Evolutionary conservation across 2,329 filamentous ascomycete species (phyloP), one percentile per base, ranked within the genome.

Genomic region (Aspergillus proliferans): DNA sequence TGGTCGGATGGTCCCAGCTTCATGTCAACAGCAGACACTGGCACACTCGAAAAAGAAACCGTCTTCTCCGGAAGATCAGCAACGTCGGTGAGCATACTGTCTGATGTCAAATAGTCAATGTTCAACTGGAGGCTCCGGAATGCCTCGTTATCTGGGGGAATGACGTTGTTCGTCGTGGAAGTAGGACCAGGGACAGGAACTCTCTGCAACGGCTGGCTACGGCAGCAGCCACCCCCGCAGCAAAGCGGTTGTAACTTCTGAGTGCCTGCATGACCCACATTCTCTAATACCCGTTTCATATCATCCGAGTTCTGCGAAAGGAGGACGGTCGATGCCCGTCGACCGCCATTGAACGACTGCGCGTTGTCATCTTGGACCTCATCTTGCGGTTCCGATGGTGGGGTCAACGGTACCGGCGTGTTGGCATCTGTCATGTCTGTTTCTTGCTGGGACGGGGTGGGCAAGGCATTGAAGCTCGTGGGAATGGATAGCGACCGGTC

Each of bases 51-150:
- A 65, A 95, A 81, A 3, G 83, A 86, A 34, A 90, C 79, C 0
- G 80, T 92, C 70, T 87, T 84, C 47, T 85, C 80, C 1, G 91
- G 90, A 44, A 95, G 66, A 6, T 86, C 82, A 47, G 81, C 76
- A 21, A 91, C 72, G 58, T 83, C 84, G 38, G 84, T 88, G 52
- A 97, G 75, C 15, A 79, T 76, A 45, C 83, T 88, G 53, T 83
- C 77, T 51, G 83, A 71, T 5, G 85, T 86, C 47, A 97, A 82
- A 28, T 84, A 79, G 49, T 83, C 83, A 52, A 97, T 78, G 59
- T 85, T 87, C 58, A 97, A 78, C 46, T 84, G 77, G 44, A 98
- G 78, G 52, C 85, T 88, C 48, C 82, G 79, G 73, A 87, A 98
- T 14, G 93, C 93, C 51, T 85, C 80, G 61, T 95, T 97, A 67